A percentile compares a stretch with the other conserved stretches of the same genome.
Evolutionary conservation across 129 eudicot species (phyloP).

Genomic region (Arctium lappa): DNA sequence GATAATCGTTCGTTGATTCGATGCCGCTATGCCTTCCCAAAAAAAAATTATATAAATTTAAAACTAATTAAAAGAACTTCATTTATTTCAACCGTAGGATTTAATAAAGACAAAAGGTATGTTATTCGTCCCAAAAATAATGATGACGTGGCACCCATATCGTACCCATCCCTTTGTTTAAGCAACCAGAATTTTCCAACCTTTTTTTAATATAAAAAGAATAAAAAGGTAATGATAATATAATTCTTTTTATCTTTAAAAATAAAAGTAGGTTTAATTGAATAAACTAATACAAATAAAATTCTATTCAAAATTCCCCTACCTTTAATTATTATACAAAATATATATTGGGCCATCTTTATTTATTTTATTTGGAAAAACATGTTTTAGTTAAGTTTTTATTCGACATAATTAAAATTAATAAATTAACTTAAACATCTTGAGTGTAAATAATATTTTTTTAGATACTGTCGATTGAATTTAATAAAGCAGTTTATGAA

Average conservation of each 20-base stretch:
- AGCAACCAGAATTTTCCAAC: constrained; percentile 17
- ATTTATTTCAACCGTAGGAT: constrained; percentile 15
- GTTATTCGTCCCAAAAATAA: constrained; percentile 24
- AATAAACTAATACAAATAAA: constrained; percentile 19
- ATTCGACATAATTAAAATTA: background rate
- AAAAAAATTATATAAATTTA: too few relatives aligned
- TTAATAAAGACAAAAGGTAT: constrained; percentile 13
- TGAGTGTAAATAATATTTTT: background rate
- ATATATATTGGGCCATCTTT: background rate
- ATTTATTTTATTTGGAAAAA: background rate
- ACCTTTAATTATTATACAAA: constrained; percentile 7
- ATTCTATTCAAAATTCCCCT: constrained; percentile 35
- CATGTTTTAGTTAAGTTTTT: background rate
- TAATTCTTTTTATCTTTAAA: constrained; percentile 18
- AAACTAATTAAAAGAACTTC: background rate
- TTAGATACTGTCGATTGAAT: too few relatives aligned
- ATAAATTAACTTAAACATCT: background rate
- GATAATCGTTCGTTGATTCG: too few relatives aligned
- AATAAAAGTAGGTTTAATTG: constrained; percentile 22
- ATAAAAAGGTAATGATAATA: constrained; percentile 11
- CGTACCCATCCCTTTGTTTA: constrained; percentile 31
- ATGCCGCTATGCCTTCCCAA: too few relatives aligned
- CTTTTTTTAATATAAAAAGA: constrained; percentile 13
- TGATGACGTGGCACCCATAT: constrained; percentile 17
- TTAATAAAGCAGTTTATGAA: too few relatives aligned